Evolutionary conservation across 305 asterid genomes (phyloP), one percentile per base, ranked within the genome.

Genomic region (Plantago rigida): DNA sequence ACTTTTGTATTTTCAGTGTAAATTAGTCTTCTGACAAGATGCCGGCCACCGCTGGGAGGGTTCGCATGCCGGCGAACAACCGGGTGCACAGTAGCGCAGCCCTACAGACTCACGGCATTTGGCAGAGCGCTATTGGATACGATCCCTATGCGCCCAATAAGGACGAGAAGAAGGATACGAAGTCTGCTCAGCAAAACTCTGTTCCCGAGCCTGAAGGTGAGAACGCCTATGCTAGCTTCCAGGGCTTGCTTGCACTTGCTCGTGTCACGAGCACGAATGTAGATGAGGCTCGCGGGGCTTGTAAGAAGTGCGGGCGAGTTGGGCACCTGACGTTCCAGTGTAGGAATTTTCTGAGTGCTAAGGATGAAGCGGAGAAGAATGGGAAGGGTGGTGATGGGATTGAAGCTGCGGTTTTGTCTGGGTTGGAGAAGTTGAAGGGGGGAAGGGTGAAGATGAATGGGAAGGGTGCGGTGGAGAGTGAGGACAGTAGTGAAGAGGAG

Each of bases 51-150:
- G 96, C 96, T 63, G 96, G 97, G 56, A 91, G 96, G 76, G 97
- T 87, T 77, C 97, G 97, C 75, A 91, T 87, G 97, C 95, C 97
- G 10, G 97, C 97, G 78, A 91, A 91, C 92, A 91, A 91, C 77
- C 83, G 97, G 72, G 97, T 91, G 66, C 97, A 91, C 83, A 91
- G 97, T 66, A 91, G 96, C 66, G 96, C 94, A 8, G 96, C 96
- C 71, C 70, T 91, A 13, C 97, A 91, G 81, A 87, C 97, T 63
- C 97, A 91, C 41, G 97, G 96, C 28, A 91, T 91, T 73, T 91
- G 97, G 97, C 97, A 91, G 75, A 91, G 97, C 58, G 95, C 97
- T 1, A 87, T 87, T 42, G 96, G 97, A 2, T 91, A 91, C 72
- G 86, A 83, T 66, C 89, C 84, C 5, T 80, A 80, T 26, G 86